Evolutionary conservation across 345 rosid genomes (phyloP), one percentile per base, ranked within the genome.

Genomic region (Cardamine chenopodiifolia): DNA sequence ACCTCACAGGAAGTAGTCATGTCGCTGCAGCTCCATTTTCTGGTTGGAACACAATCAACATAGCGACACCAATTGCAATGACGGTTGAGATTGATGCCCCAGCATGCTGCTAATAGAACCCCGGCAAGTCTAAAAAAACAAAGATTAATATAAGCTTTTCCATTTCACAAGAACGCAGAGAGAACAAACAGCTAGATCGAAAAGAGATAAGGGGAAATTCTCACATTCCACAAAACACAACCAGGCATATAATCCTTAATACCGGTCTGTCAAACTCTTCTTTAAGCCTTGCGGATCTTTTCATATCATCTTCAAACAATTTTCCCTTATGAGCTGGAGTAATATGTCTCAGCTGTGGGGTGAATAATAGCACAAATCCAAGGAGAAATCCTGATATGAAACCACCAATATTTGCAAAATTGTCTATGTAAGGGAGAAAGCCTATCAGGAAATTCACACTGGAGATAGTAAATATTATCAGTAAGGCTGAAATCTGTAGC

Each of bases 401-500:
- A 45, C 96, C 97, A 19, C 94, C 98, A 53, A 87, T 82, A 78
- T 80, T 89, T 14, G 96, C 82, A 62, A 88, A 91, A 66, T 88
- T 94, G 83, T 81, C 88, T 31, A 84, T 56, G 59, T 77, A 85
- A 34, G 97, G 97, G 29, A 93, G 88, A 82, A 94, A 83, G 22
- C 98, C 93, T 52, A 89, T 71, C 66, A 79, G 75, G 62, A 88
- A 80, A 75, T 94, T 89, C 77, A 83, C 76, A 7, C 60, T 20
- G 71, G 80, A 78, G 80, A 88, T 68, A 50, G 78, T 70, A 71
- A 79, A 31, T 69, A 91, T 81, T 5, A 82, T 78, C 67, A 78
- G 57, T 45, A 94, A 66, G 72, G 92, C 91, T 53, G 85, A 79
- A 60, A 77, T 60, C 98, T 94, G 96, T 79, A 81, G 72, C 68